These are phyloP conservation scores for Penicillium verrucosum DNA, from an alignment of 2,329 filamentous ascomycete species.

Conservation along the genomic window DNA sequence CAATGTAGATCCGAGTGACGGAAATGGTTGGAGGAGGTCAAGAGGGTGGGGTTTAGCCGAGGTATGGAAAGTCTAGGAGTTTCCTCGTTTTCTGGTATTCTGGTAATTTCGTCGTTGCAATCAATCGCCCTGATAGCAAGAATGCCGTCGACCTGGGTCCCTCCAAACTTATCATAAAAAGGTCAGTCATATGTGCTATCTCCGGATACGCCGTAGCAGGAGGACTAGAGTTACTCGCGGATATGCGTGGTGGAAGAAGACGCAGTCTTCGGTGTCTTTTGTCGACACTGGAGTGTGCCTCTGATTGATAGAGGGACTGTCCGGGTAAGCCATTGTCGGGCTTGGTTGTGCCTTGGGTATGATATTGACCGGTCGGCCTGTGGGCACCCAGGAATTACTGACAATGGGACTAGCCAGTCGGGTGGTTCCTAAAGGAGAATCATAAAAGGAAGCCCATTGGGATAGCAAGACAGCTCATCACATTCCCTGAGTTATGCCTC, in stretches of 20 bases:
- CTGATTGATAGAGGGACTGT: conserved; percentile 55
- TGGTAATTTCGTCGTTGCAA: conserved; percentile 56
- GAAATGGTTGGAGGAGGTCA: conserved; percentile 13
- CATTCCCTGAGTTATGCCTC: conserved; percentile 54
- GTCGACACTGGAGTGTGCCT: conserved; percentile 51
- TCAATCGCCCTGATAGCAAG: conserved; percentile 50
- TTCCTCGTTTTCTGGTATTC: conserved; percentile 22
- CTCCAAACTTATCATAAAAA: conserved; percentile 21
- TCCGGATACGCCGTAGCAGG: conserved; percentile 55
- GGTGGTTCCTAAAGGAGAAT: conserved; percentile 51
- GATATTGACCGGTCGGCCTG: conserved; percentile 54
- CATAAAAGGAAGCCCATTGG: conserved; percentile 47
- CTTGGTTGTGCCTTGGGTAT: conserved; percentile 55
- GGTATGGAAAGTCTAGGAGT: not conserved
- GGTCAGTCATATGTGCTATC: conserved; percentile 53
- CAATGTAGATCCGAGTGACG: conserved; percentile 9
- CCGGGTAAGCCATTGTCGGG: conserved; percentile 51
- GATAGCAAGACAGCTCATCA: conserved; percentile 48
- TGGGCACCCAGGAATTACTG: conserved; percentile 51
- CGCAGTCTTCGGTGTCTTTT: conserved; percentile 56
- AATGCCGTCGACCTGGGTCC: conserved; percentile 50
- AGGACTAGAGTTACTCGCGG: conserved; percentile 53
- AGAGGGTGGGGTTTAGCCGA: conserved; percentile 13
- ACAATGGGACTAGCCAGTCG: conserved; percentile 53
- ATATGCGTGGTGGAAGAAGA: conserved; percentile 54